Conservation (phyloP, 768 basidiomycete genomes). For the Rhodotorula graminis region DNA sequence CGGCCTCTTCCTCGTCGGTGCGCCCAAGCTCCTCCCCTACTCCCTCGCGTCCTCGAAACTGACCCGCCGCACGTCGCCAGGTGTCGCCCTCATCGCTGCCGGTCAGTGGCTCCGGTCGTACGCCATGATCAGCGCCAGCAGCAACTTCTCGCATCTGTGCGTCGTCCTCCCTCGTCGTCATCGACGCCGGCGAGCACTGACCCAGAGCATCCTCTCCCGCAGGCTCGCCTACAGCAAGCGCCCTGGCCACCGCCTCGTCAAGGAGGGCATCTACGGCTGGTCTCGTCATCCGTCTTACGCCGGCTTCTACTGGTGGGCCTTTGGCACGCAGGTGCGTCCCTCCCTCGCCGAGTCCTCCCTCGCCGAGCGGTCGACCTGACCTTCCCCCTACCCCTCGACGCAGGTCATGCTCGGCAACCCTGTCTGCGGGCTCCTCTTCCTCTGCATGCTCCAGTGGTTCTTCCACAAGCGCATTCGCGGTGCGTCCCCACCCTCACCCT, state of each 20-base stretch:
- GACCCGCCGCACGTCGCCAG: conserved; percentile 48
- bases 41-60: too few relatives aligned
- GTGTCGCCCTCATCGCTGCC: conserved; percentile 58
- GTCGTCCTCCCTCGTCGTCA: neutral
- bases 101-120: conserved; percentile 76
- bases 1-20: conserved; percentile 32
- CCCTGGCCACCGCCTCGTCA: conserved; percentile 72
- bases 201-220: neutral
- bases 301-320: conserved; percentile 96
- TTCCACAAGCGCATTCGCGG: conserved; percentile 74
- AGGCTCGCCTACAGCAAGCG: conserved; percentile 69
- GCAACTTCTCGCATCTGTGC: conserved; percentile 77
- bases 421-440: conserved; percentile 63
- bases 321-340: conserved; percentile 75
- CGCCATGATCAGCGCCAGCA: conserved; percentile 95
- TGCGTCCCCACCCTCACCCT: neutral
- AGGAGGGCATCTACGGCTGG: conserved; percentile 83
- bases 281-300: conserved; percentile 89
- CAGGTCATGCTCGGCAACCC: conserved; percentile 77
- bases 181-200: too few relatives aligned
- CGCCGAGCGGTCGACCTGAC: too few relatives aligned
- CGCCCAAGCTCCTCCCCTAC: neutral
- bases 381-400: too few relatives aligned
- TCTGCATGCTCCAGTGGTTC: conserved; percentile 72
- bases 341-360: neutral